Base-by-base conservation (phyloP, 1,284 basidiomycete species). In the Butyriboletus regius region DNA sequence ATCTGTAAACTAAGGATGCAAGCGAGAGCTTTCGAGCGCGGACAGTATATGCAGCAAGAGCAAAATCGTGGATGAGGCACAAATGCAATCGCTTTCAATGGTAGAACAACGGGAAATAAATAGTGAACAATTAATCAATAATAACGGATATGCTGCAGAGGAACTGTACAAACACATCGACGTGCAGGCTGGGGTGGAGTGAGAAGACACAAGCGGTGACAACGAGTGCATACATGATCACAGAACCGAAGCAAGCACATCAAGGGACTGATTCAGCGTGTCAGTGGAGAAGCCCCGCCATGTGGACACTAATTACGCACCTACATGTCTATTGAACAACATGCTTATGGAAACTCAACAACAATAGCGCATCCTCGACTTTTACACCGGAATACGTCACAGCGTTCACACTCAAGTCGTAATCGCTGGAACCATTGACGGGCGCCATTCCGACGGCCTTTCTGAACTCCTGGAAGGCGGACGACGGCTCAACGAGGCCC, bases 291-390 rank as follows among this genome's bases (percentile, higher is more conserved):
- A 48, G 36, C 12, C 13, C 14, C n/a, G 42, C 22, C 28, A 36
- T 4, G 26, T 38, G 34, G 51, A 45, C 31, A 35, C 36, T 12
- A 32, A 36, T 42, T 13, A 56, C 59, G n/a, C 51, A 66, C 64
- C 55, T 64, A 59, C 51, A 54, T 29, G 51, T 40, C 72, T 72
- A 81, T 54, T 77, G 79, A 59, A 78, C 75, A 56, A 74, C 71
- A 57, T 81, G 79, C 43, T 81, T 77, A 60, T 83, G 81, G 70
- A 86, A 86, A 63, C 80, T 80, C 55, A 86, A 71, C 44, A 86
- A 69, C 35, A 86, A 67, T 35, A 84, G 67, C 6, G 84, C 83
- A 59, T 86, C 83, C 58, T 83, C 83, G 39, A 82, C 66, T 55
- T 76, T 72, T 43, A 76, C 73, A 48, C 75, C 73, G 14, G 72